These are phyloP conservation scores for Pyrus hybrid DNA, from an alignment of 331 rosid species.

Conservation along the genomic window DNA sequence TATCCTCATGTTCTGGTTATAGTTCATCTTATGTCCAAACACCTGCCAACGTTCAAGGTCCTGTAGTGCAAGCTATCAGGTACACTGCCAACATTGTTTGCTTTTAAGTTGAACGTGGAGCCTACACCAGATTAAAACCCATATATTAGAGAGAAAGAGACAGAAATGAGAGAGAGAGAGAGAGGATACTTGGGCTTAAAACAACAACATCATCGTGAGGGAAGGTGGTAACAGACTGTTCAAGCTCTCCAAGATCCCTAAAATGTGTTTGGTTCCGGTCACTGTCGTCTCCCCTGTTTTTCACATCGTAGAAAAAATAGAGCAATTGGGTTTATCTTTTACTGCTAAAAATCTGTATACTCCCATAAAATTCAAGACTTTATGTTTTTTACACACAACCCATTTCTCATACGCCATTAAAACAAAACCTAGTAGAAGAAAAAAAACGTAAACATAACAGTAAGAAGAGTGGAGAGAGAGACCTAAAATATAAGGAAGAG, in stretches of 20 bases:
- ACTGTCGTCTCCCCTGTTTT: constrained; percentile 58
- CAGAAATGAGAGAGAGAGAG: constrained; percentile 1
- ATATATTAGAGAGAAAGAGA: not conserved
- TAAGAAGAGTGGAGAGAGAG: not conserved
- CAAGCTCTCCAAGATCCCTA: constrained; percentile 60
- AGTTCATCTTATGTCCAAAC: not conserved
- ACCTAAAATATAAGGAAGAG: constrained; percentile 52
- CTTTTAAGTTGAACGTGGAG: too few species aligned
- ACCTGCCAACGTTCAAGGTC: too few species aligned
- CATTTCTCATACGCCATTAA: not conserved
- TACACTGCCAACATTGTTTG: too few species aligned
- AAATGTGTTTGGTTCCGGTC: constrained; percentile 37
- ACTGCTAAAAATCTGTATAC: not conserved
- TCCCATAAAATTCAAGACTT: not conserved
- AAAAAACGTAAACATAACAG: not conserved
- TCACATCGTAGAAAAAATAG: constrained; percentile 23
- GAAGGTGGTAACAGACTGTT: constrained; percentile 46
- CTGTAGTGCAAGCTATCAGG: too few species aligned
- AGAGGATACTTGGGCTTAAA: constrained; percentile 57
- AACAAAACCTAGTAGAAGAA: too few species aligned
- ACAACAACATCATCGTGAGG: constrained; percentile 58
- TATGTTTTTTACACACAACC: not conserved
- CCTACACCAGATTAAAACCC: too few species aligned
- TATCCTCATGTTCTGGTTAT: not conserved
- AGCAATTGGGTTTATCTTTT: constrained; percentile 5